Conservation (phyloP, 345 rosid genomes). For the Gossypium longicalyx region DNA sequence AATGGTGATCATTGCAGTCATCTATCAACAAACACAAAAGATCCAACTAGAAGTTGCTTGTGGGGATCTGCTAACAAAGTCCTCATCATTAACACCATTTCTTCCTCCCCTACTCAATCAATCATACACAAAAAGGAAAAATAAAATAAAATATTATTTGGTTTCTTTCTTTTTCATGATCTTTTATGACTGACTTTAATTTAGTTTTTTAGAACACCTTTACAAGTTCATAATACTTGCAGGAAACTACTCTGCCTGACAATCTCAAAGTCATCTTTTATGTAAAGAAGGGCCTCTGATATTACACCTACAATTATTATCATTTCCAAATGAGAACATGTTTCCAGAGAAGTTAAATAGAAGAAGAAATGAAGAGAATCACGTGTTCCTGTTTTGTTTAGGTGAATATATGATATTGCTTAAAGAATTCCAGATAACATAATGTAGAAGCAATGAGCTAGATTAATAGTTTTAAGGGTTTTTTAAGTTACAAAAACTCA, state of each 20-base stretch:
- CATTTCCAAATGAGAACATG: constrained; percentile 2
- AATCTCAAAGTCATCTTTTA: constrained; percentile 79
- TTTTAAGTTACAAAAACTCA: background rate
- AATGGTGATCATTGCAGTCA: no score
- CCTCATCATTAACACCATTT: background rate
- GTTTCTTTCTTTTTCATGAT: background rate
- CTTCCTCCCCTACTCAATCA: background rate
- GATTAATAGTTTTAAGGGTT: background rate
- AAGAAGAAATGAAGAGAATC: background rate
- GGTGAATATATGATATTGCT: background rate
- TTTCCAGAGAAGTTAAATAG: background rate
- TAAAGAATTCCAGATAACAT: no score
- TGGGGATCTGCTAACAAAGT: background rate
- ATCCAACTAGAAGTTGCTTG: background rate
- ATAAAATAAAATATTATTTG: background rate
- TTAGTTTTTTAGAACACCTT: background rate
- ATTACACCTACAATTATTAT: constrained; percentile 61
- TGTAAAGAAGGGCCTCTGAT: constrained; percentile 90
- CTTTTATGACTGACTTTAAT: background rate
- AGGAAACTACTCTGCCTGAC: constrained; percentile 75
- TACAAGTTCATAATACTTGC: constrained; percentile 44
- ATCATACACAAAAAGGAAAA: background rate
- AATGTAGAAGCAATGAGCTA: background rate
- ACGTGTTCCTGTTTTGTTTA: background rate
- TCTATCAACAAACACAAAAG: background rate